Evolutionary conservation across 352 stramenopile genomes (phyloP).

Genomic region (Phytophthora litchii): DNA sequence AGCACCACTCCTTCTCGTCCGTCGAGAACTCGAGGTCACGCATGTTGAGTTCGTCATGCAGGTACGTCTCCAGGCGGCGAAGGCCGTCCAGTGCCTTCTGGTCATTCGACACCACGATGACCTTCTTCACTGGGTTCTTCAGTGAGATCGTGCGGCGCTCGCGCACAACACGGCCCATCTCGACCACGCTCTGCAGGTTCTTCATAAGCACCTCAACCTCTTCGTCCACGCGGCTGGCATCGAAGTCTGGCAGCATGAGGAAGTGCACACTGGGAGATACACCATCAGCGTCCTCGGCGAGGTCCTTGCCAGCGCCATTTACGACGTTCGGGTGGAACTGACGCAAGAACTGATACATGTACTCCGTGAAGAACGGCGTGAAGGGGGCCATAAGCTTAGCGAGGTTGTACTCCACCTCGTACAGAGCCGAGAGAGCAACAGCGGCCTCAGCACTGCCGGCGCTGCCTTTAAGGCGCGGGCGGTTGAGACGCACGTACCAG

Average conservation of each 20-base stretch:
- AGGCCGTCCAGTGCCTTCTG: constrained; percentile 77
- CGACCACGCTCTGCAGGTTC: constrained; percentile 96
- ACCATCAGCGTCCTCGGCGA: constrained; percentile 89
- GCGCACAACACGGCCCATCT: constrained; percentile 95
- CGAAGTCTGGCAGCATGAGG: constrained; percentile 94
- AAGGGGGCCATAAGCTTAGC: constrained; percentile 98
- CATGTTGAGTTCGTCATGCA: constrained; percentile 98
- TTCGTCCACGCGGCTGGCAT: constrained; percentile 93
- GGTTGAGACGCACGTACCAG: constrained; percentile 99
- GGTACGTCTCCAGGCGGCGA: constrained; percentile 91
- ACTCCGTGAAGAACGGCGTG: constrained; percentile 99
- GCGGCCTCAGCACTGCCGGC: constrained; percentile 88
- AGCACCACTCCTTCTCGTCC: constrained; percentile 93
- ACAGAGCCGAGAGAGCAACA: constrained; percentile 94
- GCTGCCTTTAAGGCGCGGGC: constrained; percentile 96
- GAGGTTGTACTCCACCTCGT: constrained; percentile 97
- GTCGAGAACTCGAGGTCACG: constrained; percentile 90
- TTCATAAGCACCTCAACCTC: constrained; percentile 94
- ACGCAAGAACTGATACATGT: constrained; percentile 99
- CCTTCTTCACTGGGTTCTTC: constrained; percentile 96
- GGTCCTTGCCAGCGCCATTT: constrained; percentile 72
- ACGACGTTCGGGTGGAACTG: constrained; percentile 94
- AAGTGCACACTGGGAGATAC: constrained; percentile 97
- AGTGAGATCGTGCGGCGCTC: constrained; percentile 97
- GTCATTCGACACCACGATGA: constrained; percentile 95